A percentile compares a stretch with the other conserved stretches of the same genome.
Evolutionary conservation across 2,329 filamentous ascomycete species (phyloP).

Genomic region (Fusarium nelsonii): DNA sequence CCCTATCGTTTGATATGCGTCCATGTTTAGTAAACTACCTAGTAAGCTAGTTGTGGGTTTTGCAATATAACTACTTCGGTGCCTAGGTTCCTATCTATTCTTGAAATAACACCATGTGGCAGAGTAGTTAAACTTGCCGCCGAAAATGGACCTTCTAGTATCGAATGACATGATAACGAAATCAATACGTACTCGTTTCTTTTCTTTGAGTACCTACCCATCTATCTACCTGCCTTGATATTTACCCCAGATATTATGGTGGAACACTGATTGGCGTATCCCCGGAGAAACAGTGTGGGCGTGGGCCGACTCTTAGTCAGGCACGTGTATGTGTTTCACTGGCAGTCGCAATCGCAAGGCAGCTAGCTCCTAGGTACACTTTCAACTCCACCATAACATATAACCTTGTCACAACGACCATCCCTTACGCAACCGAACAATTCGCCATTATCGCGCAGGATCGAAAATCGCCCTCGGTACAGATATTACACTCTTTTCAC

Average conservation of each 20-base stretch:
- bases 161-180: no score
- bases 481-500: background rate
- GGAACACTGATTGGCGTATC: slow-evolving; percentile 4
- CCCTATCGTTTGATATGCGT: no score
- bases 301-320: slow-evolving; percentile 25
- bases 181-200: background rate
- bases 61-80: no score
- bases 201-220: background rate
- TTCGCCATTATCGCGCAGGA: slow-evolving; percentile 16
- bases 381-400: slow-evolving; percentile 40
- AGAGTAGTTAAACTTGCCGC: no score
- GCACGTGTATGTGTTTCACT: slow-evolving; percentile 46
- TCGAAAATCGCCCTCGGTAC: background rate
- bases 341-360: slow-evolving; percentile 37
- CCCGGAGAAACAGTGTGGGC: slow-evolving; percentile 41
- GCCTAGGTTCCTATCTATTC: background rate
- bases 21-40: no score
- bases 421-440: slow-evolving; percentile 13
- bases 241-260: slow-evolving; percentile 14
- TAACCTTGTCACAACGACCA: slow-evolving; percentile 34
- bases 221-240: background rate
- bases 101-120: background rate
- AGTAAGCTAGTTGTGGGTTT: no score
- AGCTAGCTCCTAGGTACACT: slow-evolving; percentile 12
- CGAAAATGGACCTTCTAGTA: no score